phyloP scores from a whole-genome alignment of 2,329 filamentous ascomycete genomes.

The Hypoxylon sp. region DNA sequence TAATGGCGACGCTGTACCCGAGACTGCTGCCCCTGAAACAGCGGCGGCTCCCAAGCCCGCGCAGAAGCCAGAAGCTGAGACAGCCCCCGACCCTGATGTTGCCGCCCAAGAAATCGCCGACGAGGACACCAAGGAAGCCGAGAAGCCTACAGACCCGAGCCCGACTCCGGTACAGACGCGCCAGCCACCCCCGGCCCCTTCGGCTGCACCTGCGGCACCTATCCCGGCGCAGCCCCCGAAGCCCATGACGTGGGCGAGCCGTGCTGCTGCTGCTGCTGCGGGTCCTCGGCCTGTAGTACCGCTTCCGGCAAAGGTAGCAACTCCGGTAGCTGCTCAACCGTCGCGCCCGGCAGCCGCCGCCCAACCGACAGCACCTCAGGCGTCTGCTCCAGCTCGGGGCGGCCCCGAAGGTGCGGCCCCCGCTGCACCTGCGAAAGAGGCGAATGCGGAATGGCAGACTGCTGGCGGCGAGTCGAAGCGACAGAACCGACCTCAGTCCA shows the following conservation, averaged over 20 bases:
- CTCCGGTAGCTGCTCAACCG: slow-evolving; percentile 15
- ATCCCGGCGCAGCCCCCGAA: slow-evolving; percentile 58
- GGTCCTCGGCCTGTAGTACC: slow-evolving; percentile 60
- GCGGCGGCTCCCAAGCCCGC: slow-evolving; percentile 43
- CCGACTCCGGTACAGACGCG: slow-evolving; percentile 61
- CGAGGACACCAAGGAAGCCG: slow-evolving; percentile 63
- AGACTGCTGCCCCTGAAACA: slow-evolving; percentile 45
- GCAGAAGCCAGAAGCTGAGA: slow-evolving; percentile 39
- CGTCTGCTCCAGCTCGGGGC: slow-evolving; percentile 54
- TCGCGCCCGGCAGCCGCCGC: slow-evolving; percentile 48
- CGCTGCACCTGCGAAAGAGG: slow-evolving; percentile 57
- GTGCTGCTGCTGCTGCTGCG: slow-evolving; percentile 66
- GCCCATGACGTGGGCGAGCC: slow-evolving; percentile 80
- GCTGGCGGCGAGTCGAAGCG: slow-evolving; percentile 85
- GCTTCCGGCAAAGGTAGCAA: slow-evolving; percentile 40
- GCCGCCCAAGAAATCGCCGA: slow-evolving; percentile 61
- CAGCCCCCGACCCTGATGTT: slow-evolving; percentile 57
- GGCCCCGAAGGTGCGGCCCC: slow-evolving; percentile 47
- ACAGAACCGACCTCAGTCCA: slow-evolving; percentile 76
- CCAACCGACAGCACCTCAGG: slow-evolving; percentile 50
- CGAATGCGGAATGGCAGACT: slow-evolving; percentile 82
- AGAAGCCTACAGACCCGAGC: slow-evolving; percentile 72
- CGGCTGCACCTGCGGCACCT: slow-evolving; percentile 58
- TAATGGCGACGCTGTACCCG: slow-evolving; percentile 51
- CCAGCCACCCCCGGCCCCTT: slow-evolving; percentile 54